A percentile compares a stretch with the other conserved stretches of the same genome.
Evolutionary conservation across 768 basidiomycete species (phyloP).

Genomic region (Pleurotus salmoneostramineus): DNA sequence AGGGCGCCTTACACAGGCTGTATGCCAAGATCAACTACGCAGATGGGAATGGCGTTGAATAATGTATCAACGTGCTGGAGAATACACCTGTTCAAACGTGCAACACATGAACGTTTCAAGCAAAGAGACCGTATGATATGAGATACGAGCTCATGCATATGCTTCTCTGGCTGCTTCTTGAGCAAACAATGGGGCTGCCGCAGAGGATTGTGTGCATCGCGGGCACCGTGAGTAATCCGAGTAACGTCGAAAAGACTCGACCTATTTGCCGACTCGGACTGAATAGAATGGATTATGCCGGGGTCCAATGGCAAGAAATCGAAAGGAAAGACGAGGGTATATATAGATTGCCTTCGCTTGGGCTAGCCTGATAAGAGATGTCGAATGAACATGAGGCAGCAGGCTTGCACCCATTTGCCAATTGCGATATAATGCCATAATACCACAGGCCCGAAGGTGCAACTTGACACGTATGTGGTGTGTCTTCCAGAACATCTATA

Average conservation of each 20-base stretch:
- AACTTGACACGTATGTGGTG: constrained; percentile 1
- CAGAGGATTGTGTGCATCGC: neutral
- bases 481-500: neutral
- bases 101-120: neutral
- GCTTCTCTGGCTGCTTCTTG: neutral
- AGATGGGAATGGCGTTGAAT: neutral
- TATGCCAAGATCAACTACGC: neutral
- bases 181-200: neutral
- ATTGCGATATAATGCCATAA: neutral
- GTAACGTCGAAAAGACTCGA: no score
- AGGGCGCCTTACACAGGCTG: neutral
- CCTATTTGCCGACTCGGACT: no score
- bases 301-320: neutral
- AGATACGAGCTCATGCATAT: neutral
- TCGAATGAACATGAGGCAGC: constrained; percentile 2
- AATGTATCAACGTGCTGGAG: neutral
- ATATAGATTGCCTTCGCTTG: neutral
- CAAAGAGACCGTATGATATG: neutral
- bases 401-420: neutral
- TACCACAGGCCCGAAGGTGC: neutral
- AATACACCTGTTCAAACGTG: neutral
- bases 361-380: neutral
- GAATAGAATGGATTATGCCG: neutral
- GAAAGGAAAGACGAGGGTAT: neutral
- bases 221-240: neutral